Evolutionary conservation across 495 filamentous ascomycete genomes (phyloP).

Genomic region (Lentithecium fluviatile): DNA sequence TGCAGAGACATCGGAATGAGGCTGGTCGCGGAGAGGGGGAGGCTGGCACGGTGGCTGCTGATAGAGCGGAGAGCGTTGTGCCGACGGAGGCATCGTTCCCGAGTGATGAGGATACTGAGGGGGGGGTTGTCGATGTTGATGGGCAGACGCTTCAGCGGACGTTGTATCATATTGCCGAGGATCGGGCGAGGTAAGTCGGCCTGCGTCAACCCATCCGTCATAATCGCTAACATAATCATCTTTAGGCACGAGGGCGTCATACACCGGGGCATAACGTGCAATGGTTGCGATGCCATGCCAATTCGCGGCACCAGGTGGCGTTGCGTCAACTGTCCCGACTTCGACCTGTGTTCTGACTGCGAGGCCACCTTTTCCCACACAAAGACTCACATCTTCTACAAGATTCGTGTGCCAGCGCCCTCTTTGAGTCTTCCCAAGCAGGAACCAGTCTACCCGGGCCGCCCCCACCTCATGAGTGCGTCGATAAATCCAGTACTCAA

Average conservation of each 20-base stretch:
- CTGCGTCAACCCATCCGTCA: no score
- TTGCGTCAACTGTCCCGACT: conserved; percentile 89
- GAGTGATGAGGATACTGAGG: conserved; percentile 21
- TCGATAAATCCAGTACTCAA: conserved; percentile 63
- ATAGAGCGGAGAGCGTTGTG: conserved; percentile 28
- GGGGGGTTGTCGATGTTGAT: conserved; percentile 51
- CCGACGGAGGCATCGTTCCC: conserved; percentile 28
- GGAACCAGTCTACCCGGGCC: conserved; percentile 69
- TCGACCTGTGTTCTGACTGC: conserved; percentile 54
- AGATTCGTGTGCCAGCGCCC: conserved; percentile 73
- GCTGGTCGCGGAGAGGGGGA: background rate
- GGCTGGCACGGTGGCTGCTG: background rate
- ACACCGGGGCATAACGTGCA: conserved; percentile 91
- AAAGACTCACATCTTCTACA: conserved; percentile 95
- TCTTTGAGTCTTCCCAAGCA: conserved; percentile 51
- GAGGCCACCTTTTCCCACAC: conserved; percentile 67
- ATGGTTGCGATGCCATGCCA: conserved; percentile 77
- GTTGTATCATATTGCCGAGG: conserved; percentile 53
- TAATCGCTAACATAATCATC: no score
- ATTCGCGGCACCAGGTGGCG: conserved; percentile 90
- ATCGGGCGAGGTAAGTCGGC: conserved; percentile 55
- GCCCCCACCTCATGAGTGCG: conserved; percentile 66
- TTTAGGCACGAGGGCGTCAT: conserved; percentile 62
- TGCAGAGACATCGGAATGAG: conserved; percentile 7
- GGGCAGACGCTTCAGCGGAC: conserved; percentile 51